Evolutionary conservation across 148 eudicot genomes (phyloP).

Genomic region (Rhododendron ovatum): DNA sequence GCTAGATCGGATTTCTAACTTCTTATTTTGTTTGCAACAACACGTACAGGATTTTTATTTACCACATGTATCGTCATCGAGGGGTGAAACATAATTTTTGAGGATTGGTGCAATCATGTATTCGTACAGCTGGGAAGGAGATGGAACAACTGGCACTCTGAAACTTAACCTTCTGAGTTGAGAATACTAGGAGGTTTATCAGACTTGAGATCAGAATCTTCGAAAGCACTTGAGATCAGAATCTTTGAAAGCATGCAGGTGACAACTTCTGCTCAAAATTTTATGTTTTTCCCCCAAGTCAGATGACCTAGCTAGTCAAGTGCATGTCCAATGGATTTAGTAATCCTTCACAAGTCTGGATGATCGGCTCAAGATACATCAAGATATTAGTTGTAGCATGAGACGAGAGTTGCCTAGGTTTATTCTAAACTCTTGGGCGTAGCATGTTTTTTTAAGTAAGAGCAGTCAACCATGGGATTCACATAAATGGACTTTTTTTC

Average conservation of each 20-base stretch:
- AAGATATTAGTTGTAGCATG: too few relatives aligned
- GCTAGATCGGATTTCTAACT: too few relatives aligned
- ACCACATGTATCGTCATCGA: background rate
- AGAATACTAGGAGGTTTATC: background rate
- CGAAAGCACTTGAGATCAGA: background rate
- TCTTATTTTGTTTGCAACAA: background rate
- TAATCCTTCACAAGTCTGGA: too few relatives aligned
- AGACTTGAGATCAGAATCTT: too few relatives aligned
- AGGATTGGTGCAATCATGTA: background rate
- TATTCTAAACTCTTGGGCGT: too few relatives aligned
- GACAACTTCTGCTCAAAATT: background rate
- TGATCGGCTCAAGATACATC: too few relatives aligned
- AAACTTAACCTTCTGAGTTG: background rate
- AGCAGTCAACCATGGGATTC: too few relatives aligned
- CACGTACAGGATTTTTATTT: background rate
- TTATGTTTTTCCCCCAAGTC: background rate
- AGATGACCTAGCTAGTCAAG: background rate
- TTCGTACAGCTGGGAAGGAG: background rate
- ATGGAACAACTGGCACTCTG: background rate
- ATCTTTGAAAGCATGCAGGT: background rate
- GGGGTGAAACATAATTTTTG: background rate
- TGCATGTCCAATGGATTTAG: too few relatives aligned
- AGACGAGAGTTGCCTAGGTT: too few relatives aligned
- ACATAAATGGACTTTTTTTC: too few relatives aligned
- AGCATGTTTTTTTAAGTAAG: too few relatives aligned